These are phyloP conservation scores for Globisporangium rhizosaccharum DNA, from an alignment of 352 stramenopile genomes.

Conservation along the genomic window DNA sequence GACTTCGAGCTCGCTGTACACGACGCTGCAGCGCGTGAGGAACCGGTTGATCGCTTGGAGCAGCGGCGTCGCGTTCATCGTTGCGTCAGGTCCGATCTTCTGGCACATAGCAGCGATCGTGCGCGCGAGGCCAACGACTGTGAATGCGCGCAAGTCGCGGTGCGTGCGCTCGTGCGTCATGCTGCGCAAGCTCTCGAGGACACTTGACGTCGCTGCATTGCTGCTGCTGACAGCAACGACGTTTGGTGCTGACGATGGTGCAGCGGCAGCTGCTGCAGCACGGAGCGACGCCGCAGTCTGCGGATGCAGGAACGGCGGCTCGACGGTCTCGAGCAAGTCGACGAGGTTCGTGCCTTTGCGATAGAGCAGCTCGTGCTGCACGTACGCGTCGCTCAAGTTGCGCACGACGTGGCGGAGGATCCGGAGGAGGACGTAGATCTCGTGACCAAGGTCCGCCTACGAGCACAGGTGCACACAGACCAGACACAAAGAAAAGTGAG, in stretches of 20 bases:
- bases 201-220: conserved; percentile 25
- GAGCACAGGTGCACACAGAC: not conserved
- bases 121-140: conserved; percentile 49
- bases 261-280: conserved; percentile 31
- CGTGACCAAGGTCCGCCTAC: conserved; percentile 58
- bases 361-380: conserved; percentile 50
- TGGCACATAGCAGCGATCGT: conserved; percentile 61
- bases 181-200: conserved; percentile 36
- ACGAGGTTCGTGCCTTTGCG: conserved; percentile 33
- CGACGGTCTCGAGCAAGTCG: conserved; percentile 43
- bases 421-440: conserved; percentile 69
- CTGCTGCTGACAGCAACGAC: not conserved
- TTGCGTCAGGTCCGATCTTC: conserved; percentile 47
- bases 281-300: conserved; percentile 43
- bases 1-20: conserved; percentile 71
- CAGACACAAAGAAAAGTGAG: not conserved
- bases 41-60: conserved; percentile 55
- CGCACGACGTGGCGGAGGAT: conserved; percentile 58
- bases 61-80: conserved; percentile 26
- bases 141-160: conserved; percentile 57
- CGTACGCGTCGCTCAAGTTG: conserved; percentile 36
- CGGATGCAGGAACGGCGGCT: conserved; percentile 67
- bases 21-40: conserved; percentile 53
- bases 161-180: conserved; percentile 39
- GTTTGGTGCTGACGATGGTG: conserved; percentile 5